Percentiles rank a stretch among this genome's conserved stretches.
Evolutionary conservation across 805 yeast species (phyloP).

Genomic region (Lipomyces orientalis): DNA sequence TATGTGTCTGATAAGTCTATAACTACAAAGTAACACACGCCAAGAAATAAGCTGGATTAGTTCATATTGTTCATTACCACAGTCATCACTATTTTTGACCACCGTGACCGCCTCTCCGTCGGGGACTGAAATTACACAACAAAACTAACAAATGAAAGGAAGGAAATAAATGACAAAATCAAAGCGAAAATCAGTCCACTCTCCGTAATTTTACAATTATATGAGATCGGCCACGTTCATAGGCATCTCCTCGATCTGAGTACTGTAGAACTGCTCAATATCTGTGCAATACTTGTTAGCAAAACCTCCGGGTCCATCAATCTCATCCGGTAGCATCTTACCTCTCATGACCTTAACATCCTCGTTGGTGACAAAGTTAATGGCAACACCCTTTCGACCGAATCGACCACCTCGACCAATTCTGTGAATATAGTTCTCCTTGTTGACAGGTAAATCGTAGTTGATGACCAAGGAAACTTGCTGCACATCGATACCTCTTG

Average conservation of each 20-base stretch:
- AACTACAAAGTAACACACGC: slow-evolving; percentile 1
- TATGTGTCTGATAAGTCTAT: neutral
- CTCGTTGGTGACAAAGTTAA: slow-evolving; percentile 84
- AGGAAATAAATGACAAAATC: slow-evolving; percentile 1
- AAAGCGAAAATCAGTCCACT: slow-evolving; percentile 2
- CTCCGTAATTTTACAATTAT: slow-evolving; percentile 37
- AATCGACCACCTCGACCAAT: slow-evolving; percentile 98
- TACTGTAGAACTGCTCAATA: slow-evolving; percentile 84
- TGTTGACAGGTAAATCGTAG: slow-evolving; percentile 90
- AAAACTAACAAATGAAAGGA: neutral
- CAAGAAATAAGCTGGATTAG: slow-evolving; percentile 1
- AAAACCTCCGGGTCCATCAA: neutral
- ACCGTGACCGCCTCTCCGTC: neutral
- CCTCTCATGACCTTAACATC: slow-evolving; percentile 76
- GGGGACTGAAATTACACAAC: neutral
- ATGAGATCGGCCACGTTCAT: slow-evolving; percentile 62
- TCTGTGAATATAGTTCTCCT: slow-evolving; percentile 95
- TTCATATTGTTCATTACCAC: slow-evolving; percentile 2
- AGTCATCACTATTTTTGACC: neutral
- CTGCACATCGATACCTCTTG: slow-evolving; percentile 98
- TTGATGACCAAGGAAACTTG: slow-evolving; percentile 95
- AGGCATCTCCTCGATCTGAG: slow-evolving; percentile 93
- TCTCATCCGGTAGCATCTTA: slow-evolving; percentile 58
- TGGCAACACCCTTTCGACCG: slow-evolving; percentile 98
- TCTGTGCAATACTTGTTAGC: slow-evolving; percentile 40